Percentiles rank a stretch among this genome's conserved stretches.
phyloP scores from a whole-genome alignment of 1,284 basidiomycete genomes.

The Leucoagaricus sp. region DNA sequence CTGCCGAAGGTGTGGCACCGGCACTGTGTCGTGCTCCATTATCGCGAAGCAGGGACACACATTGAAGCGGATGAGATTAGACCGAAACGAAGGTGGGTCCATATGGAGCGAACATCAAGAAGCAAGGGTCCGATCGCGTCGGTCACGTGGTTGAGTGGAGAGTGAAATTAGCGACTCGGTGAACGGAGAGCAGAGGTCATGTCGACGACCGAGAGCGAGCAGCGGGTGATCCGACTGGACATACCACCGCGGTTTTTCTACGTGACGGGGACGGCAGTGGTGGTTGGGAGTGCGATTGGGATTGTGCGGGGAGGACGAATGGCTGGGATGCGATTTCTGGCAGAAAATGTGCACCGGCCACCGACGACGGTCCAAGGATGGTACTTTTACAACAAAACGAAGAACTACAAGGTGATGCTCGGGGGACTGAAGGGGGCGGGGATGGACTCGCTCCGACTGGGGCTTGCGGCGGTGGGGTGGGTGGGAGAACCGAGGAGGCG shows the following conservation, averaged over 20 bases:
- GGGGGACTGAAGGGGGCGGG: conserved; percentile 72
- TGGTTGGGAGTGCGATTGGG: conserved; percentile 67
- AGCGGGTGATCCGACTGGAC: conserved; percentile 31
- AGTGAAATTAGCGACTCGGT: neutral
- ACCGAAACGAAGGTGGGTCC: neutral
- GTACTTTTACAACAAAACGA: conserved; percentile 93
- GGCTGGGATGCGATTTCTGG: conserved; percentile 57
- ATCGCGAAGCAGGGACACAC: neutral
- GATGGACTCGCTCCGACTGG: conserved; percentile 56
- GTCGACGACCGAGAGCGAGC: conserved; percentile 15
- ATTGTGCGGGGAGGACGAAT: conserved; percentile 68
- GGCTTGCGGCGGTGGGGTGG: conserved; percentile 58
- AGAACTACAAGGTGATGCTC: conserved; percentile 82
- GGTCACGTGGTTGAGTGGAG: neutral
- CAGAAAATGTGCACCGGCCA: conserved; percentile 73
- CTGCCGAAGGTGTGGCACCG: no score
- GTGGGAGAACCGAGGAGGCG: conserved; percentile 70
- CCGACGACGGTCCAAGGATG: conserved; percentile 83
- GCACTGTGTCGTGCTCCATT: no score
- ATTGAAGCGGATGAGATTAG: neutral
- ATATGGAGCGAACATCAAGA: neutral
- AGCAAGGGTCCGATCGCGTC: neutral
- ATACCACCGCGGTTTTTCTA: conserved; percentile 41
- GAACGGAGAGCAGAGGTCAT: neutral
- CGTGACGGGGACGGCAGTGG: conserved; percentile 57